phyloP scores from a whole-genome alignment of 2,329 filamentous ascomycete genomes.

The Emydomyces testavorans region DNA sequence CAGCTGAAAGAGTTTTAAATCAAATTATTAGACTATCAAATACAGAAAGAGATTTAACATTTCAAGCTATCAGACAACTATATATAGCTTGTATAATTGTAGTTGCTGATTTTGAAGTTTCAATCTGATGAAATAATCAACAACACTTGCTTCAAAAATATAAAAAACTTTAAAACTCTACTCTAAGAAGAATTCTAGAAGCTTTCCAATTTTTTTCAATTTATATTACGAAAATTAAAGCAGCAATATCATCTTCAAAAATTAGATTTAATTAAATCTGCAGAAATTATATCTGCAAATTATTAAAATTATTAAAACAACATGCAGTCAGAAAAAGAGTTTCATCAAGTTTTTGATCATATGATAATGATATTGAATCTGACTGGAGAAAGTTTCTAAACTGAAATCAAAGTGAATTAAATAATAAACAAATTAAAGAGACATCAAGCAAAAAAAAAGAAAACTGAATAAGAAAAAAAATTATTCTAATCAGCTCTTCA shows the following conservation, averaged over 20 bases:
- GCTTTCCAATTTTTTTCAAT: constrained; percentile 4
- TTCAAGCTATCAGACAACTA: constrained; percentile 9
- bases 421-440: not conserved
- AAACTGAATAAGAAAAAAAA: not conserved
- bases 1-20: constrained; percentile 9
- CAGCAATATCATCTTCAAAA: not conserved
- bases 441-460: not conserved
- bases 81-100: constrained; percentile 9
- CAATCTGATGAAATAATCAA: constrained; percentile 10
- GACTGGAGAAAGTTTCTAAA: constrained; percentile 4
- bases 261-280: constrained; percentile 6
- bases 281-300: not conserved
- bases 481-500: constrained; percentile 1
- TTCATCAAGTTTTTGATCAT: not conserved
- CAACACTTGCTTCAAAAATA: constrained; percentile 7
- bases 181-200: constrained; percentile 7
- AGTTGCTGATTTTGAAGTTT: constrained; percentile 9
- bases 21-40: constrained; percentile 5
- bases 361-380: not conserved
- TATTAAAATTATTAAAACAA: not conserved
- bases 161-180: constrained; percentile 9
- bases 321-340: constrained; percentile 1
- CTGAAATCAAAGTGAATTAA: constrained; percentile 2
- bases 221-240: constrained; percentile 4
- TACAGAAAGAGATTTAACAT: constrained; percentile 3